A percentile compares a stretch with the other conserved stretches of the same genome.
phyloP scores from a whole-genome alignment of 2,329 filamentous ascomycete genomes.

The Thermothelomyces thermophilus region DNA sequence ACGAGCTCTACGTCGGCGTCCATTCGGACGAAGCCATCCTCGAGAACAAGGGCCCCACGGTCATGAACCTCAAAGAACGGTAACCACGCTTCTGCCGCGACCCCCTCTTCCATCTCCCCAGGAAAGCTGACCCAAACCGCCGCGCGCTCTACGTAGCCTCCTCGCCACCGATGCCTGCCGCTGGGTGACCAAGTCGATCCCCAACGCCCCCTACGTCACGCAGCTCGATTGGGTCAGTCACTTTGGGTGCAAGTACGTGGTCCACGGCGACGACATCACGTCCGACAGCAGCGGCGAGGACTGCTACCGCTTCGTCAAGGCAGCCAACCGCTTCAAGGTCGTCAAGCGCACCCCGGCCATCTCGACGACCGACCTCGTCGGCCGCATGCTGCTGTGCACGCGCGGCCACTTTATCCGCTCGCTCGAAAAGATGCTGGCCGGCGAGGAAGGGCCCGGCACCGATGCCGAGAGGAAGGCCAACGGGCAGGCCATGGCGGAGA shows the following conservation, averaged over 20 bases:
- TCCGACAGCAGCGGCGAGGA: conserved; percentile 90
- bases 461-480: conserved; percentile 56
- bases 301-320: conserved; percentile 97
- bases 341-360: conserved; percentile 95
- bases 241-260: conserved; percentile 91
- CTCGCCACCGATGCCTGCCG: conserved; percentile 90
- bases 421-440: conserved; percentile 60
- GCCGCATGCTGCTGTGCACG: conserved; percentile 95
- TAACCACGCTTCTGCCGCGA: conserved; percentile 27
- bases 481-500: conserved; percentile 64
- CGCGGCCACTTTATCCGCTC: conserved; percentile 86
- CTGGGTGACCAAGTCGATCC: conserved; percentile 81
- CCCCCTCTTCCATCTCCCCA: background rate
- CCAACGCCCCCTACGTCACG: conserved; percentile 89
- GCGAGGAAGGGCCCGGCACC: conserved; percentile 65
- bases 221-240: conserved; percentile 89
- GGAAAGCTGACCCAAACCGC: conserved; percentile 6
- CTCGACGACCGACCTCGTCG: conserved; percentile 95
- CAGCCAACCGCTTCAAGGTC: conserved; percentile 87
- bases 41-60: conserved; percentile 94
- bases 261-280: conserved; percentile 95
- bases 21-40: conserved; percentile 95
- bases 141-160: conserved; percentile 46
- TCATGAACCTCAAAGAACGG: conserved; percentile 92
- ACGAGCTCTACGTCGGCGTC: conserved; percentile 82